These are phyloP conservation scores for Suillus brevipes DNA, from an alignment of 768 basidiomycete genomes.

Conservation along the genomic window DNA sequence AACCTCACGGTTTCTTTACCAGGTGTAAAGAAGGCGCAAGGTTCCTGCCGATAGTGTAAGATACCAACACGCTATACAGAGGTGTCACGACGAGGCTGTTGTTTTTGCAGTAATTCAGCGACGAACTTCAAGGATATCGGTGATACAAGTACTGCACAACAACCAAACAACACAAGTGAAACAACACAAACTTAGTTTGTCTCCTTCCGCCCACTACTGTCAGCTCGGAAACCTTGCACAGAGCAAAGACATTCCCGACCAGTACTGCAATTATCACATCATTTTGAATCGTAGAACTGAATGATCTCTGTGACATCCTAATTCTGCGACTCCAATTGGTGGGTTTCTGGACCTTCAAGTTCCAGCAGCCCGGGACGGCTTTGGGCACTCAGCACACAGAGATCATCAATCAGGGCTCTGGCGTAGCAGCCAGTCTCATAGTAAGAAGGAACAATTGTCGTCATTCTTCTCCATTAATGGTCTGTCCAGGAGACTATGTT, in stretches of 20 bases:
- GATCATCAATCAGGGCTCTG: neutral
- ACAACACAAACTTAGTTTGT: no score
- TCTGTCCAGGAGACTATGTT: neutral
- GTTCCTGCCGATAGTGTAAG: no score
- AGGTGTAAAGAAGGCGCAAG: no score
- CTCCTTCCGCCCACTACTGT: no score
- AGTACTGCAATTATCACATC: neutral
- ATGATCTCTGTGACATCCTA: neutral
- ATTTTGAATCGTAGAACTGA: neutral
- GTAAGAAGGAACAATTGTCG: neutral
- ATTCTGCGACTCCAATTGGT: neutral
- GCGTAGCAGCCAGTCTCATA: neutral
- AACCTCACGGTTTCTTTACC: no score
- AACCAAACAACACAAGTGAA: no score
- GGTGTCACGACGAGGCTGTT: no score
- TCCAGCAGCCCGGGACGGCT: neutral
- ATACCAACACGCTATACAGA: no score
- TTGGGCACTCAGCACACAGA: neutral
- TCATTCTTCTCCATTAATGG: neutral
- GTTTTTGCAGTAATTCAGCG: no score
- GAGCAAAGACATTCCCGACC: neutral
- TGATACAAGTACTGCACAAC: no score
- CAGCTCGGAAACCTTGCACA: no score
- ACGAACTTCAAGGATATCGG: no score
- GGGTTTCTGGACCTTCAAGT: neutral